Conservation (phyloP, 305 asterid species). For the Fraxinus floribunda region DNA sequence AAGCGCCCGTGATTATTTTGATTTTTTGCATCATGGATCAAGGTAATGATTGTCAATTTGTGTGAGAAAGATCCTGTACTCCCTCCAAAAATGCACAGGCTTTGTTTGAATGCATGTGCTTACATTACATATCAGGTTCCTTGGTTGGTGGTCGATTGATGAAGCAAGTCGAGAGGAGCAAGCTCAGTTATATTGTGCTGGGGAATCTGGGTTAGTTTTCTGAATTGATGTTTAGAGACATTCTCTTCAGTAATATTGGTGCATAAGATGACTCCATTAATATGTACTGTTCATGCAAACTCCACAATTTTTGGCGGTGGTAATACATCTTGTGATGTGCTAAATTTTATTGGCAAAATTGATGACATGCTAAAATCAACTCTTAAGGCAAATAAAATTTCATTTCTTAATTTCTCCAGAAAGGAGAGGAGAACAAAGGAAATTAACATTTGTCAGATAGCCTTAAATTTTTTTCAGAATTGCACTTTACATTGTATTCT, state of each 20-base stretch:
- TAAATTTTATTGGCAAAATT: neutral
- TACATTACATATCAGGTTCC: slow-evolving; percentile 46
- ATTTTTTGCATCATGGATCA: slow-evolving; percentile 79
- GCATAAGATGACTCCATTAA: neutral
- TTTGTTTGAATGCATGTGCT: slow-evolving; percentile 4
- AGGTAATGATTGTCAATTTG: slow-evolving; percentile 43
- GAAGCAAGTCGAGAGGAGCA: slow-evolving; percentile 92
- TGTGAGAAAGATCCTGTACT: neutral
- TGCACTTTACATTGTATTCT: neutral
- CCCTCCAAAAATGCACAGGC: neutral
- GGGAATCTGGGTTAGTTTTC: slow-evolving; percentile 63
- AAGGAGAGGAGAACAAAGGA: neutral
- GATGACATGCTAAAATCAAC: neutral
- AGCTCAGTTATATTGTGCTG: slow-evolving; percentile 72
- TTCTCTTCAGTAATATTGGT: neutral
- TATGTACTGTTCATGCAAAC: neutral
- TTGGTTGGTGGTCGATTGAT: slow-evolving; percentile 98
- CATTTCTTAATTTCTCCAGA: neutral
- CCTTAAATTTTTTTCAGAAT: neutral
- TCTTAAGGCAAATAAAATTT: neutral
- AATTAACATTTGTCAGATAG: neutral
- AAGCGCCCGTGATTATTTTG: slow-evolving; percentile 60
- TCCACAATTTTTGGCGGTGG: neutral
- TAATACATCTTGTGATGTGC: neutral
- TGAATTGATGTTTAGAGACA: neutral